Evolutionary conservation across 1,284 basidiomycete species (phyloP).

Genomic region (Chalciporus sp.): DNA sequence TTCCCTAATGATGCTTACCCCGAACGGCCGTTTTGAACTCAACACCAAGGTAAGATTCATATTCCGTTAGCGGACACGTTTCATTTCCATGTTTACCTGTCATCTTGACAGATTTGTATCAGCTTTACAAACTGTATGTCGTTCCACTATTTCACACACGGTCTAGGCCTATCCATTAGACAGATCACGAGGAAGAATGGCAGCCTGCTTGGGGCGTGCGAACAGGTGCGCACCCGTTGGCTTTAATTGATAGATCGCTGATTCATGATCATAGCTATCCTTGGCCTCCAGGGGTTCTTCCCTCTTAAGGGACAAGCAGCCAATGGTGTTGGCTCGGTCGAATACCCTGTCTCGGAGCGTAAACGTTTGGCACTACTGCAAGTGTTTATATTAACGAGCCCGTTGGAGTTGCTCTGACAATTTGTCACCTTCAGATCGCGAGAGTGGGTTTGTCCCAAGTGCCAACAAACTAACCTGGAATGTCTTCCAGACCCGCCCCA

Average conservation of each 20-base stretch:
- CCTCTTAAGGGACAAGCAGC: constrained; percentile 87
- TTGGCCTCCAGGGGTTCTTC: constrained; percentile 91
- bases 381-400: constrained; percentile 35
- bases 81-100: constrained; percentile 13
- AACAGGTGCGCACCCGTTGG: constrained; percentile 58
- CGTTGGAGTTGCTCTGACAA: constrained; percentile 13
- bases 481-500: constrained; percentile 67
- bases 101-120: constrained; percentile 76
- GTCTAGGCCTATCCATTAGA: constrained; percentile 26
- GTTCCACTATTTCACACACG: constrained; percentile 17
- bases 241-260: constrained; percentile 24
- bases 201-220: constrained; percentile 98
- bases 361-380: constrained; percentile 80
- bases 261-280: constrained; percentile 61
- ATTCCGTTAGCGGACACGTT: constrained; percentile 19
- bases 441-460: constrained; percentile 81
- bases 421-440: constrained; percentile 53
- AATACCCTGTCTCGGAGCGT: constrained; percentile 78
- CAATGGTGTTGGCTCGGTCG: constrained; percentile 88
- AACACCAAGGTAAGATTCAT: constrained; percentile 81
- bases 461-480: constrained; percentile 67
- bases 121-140: constrained; percentile 85
- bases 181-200: constrained; percentile 90
- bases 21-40: constrained; percentile 93
- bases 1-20: constrained; percentile 92